Conservation (phyloP, 108 stramenopile species). For the Nitzschia sp. region DNA sequence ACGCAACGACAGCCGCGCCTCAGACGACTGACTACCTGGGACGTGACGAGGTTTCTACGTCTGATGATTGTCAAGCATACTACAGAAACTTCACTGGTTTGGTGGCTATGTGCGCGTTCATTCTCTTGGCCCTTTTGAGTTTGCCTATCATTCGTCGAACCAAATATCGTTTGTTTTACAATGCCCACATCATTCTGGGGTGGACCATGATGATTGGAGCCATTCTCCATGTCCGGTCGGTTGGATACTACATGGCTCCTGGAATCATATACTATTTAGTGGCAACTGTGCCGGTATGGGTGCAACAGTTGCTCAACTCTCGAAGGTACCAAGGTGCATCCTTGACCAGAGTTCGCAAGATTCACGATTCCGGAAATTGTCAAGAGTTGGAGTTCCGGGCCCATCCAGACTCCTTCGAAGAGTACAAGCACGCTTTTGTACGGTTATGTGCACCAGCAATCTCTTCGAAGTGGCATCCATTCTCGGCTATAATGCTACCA, state of each 20-base stretch:
- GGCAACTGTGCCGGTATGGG: slow-evolving; percentile 27
- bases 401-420: not conserved
- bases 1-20: not conserved
- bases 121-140: slow-evolving; percentile 26
- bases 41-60: not conserved
- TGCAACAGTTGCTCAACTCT: slow-evolving; percentile 4
- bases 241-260: slow-evolving; percentile 41
- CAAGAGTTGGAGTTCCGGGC: not conserved
- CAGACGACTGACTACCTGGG: not conserved
- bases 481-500: not conserved
- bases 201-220: slow-evolving; percentile 30
- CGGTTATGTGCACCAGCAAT: slow-evolving; percentile 5
- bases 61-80: not conserved
- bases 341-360: not conserved
- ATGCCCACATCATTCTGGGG: slow-evolving; percentile 10
- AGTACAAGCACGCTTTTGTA: not conserved
- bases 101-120: slow-evolving; percentile 10
- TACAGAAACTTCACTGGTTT: slow-evolving; percentile 19
- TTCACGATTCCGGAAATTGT: slow-evolving; percentile 16
- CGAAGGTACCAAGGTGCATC: not conserved
- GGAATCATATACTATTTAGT: slow-evolving; percentile 43
- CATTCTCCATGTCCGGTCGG: slow-evolving; percentile 40
- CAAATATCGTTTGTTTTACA: slow-evolving; percentile 31
- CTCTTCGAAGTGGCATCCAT: slow-evolving; percentile 14
- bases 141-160: slow-evolving; percentile 15